A percentile compares a stretch with the other conserved stretches of the same genome.
These are phyloP conservation scores for Boletus bicolor DNA, from an alignment of 768 basidiomycete genomes.

Conservation along the genomic window DNA sequence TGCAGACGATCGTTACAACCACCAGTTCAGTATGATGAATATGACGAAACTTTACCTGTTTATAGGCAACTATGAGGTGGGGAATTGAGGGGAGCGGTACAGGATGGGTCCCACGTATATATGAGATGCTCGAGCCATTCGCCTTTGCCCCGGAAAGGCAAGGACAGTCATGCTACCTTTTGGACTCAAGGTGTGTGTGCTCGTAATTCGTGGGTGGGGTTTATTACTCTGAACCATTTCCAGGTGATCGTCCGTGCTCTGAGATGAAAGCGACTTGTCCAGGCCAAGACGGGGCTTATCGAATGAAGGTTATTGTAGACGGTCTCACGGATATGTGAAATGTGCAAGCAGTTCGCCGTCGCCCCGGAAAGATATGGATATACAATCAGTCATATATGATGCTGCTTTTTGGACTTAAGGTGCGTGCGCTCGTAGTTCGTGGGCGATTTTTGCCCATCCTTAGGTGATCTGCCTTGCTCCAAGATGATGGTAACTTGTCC, in stretches of 20 bases:
- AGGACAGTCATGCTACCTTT: not conserved
- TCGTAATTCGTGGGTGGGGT: not conserved
- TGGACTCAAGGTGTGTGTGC: conserved; percentile 8
- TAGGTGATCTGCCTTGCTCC: not conserved
- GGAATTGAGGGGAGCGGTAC: not conserved
- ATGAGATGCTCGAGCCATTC: conserved; percentile 8
- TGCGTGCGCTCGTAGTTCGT: not conserved
- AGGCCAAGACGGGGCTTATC: too few species aligned
- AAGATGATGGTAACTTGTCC: not conserved
- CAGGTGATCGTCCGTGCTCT: not conserved
- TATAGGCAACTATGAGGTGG: not conserved
- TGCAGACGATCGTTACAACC: conserved; percentile 5
- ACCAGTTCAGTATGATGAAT: not conserved
- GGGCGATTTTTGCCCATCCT: not conserved
- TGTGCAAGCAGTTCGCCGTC: not conserved
- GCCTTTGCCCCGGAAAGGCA: not conserved
- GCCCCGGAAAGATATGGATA: not conserved
- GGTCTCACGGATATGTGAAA: conserved; percentile 20
- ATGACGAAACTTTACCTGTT: not conserved
- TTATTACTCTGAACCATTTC: not conserved
- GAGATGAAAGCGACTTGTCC: not conserved
- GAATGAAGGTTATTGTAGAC: too few species aligned
- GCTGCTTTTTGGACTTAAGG: conserved; percentile 10
- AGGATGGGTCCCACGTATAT: conserved; percentile 11
- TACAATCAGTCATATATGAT: not conserved